Base-by-base conservation (phyloP, 1,284 basidiomycete genomes). In the Lignosus rhinocerotis region DNA sequence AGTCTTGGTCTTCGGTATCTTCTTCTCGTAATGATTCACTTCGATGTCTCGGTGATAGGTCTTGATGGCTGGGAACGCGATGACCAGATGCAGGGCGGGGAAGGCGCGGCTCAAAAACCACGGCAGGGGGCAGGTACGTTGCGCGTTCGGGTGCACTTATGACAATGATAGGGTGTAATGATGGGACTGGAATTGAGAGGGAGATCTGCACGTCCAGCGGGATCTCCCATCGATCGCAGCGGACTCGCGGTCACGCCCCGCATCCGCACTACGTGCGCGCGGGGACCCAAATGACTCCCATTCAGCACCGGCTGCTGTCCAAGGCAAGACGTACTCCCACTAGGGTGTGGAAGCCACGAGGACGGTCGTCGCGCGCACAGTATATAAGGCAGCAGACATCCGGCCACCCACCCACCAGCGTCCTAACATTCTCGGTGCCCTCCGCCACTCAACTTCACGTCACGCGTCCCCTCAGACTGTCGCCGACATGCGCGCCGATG, bases 321-420 rank as follows among this genome's bases (percentile, higher is more conserved):
- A 33, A 17, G 47, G 56, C 33, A 47, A 38, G 51, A 41, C 36
- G 53, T 48, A 32, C 52, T 56, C 33, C 39, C 39, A 36, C 48
- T 41, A 51, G 34, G 42, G 57, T 53, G 57, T 33, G 59, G 62
- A 42, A 19, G 39, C 56, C 62, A 61, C 62, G 59, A 58, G 62
- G 61, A 60, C 49, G 57, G 58, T 19, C 55, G 51, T 55, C 54
- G 56, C 55, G 56, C 41, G 25, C 30, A 54, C 39, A 16, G 45
- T 60, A 63, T 58, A 63, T 60, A 14, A 63, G 56, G 48, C 51
- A 56, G 51, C 51, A 17, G 36, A 45, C 48, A 12, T 48, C 34
- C 30, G 30, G 31, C 25, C 21, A 46, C 45, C 49, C 38, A 8
- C 46, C 38, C 25, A 31, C 31, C 49, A 34, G 21, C 43, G 44